These are phyloP conservation scores for Colletotrichum liaoningense DNA, from an alignment of 2,329 filamentous ascomycete genomes.

Conservation along the genomic window DNA sequence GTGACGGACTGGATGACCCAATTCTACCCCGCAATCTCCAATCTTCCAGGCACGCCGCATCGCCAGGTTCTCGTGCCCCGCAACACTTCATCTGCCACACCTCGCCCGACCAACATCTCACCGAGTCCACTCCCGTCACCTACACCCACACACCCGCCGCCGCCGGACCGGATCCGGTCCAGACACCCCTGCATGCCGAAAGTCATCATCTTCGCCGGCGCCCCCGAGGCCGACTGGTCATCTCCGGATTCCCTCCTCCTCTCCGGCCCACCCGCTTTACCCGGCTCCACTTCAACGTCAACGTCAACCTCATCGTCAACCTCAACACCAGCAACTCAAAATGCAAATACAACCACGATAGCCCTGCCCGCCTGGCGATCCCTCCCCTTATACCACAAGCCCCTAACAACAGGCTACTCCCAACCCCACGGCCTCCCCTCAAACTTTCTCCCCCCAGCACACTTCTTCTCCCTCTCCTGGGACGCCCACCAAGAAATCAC, in stretches of 20 bases:
- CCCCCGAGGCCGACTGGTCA: conserved; percentile 44
- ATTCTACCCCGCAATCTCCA: not conserved
- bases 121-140: not conserved
- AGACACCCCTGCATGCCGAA: conserved; percentile 39
- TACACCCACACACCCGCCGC: not conserved
- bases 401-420: conserved; percentile 64
- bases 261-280: not conserved
- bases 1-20: not conserved
- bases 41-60: not conserved
- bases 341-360: no score
- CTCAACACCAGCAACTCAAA: not conserved
- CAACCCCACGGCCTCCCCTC: conserved; percentile 54
- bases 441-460: conserved; percentile 43
- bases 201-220: conserved; percentile 53
- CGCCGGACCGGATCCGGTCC: not conserved
- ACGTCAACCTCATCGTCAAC: not conserved
- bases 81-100: not conserved
- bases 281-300: not conserved
- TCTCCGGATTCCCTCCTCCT: conserved; percentile 44
- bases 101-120: not conserved
- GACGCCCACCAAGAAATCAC: conserved; percentile 26
- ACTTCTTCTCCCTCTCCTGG: conserved; percentile 60
- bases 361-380: conserved; percentile 63
- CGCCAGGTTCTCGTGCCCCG: not conserved
- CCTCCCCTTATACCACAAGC: conserved; percentile 59